Conservation (phyloP, 2,329 filamentous ascomycete genomes). For the Camptophora hylomeconis region DNA sequence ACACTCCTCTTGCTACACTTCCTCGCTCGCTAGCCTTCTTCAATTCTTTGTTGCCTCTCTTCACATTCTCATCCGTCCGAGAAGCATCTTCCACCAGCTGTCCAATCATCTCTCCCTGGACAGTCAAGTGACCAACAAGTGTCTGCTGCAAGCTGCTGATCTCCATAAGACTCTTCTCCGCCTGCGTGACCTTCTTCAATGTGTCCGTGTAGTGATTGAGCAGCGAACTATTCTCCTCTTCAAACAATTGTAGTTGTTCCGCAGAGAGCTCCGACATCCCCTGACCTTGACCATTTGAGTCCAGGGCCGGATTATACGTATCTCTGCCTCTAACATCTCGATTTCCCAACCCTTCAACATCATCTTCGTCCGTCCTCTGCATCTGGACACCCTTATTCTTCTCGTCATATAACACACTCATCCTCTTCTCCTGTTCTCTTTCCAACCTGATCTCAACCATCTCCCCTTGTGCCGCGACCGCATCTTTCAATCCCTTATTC, state of each 20-base stretch:
- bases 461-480: constrained; percentile 62
- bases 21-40: constrained; percentile 64
- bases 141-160: constrained; percentile 86
- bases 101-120: constrained; percentile 79
- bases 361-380: constrained; percentile 13
- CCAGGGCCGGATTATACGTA: constrained; percentile 15
- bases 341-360: constrained; percentile 17
- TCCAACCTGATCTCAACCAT: constrained; percentile 89
- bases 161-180: constrained; percentile 80
- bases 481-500: constrained; percentile 60
- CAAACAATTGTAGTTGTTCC: constrained; percentile 87
- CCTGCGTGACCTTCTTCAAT: constrained; percentile 86
- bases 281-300: constrained; percentile 21
- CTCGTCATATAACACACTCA: constrained; percentile 64
- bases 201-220: constrained; percentile 86
- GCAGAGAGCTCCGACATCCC: constrained; percentile 47
- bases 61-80: constrained; percentile 72
- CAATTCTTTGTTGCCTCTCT: constrained; percentile 78
- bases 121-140: constrained; percentile 70
- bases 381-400: constrained; percentile 25
- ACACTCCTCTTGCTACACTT: constrained; percentile 64
- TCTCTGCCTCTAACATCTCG: constrained; percentile 14
- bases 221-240: constrained; percentile 84
- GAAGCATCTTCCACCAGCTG: constrained; percentile 76
- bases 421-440: constrained; percentile 77